Conservation (phyloP, 441 rosid species). For the Monsonia emarginata region DNA sequence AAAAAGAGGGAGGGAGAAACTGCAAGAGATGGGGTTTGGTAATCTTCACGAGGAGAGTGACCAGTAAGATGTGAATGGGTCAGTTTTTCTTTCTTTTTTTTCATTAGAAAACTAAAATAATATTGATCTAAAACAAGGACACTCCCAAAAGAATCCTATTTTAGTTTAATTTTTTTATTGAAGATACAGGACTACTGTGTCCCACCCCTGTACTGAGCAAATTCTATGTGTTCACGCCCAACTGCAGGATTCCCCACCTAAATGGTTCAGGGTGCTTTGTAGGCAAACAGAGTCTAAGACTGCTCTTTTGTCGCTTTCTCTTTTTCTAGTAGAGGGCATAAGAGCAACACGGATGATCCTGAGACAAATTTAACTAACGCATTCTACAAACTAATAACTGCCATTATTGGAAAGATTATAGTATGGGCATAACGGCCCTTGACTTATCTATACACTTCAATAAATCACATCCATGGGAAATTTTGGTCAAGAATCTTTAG, state of each 20-base stretch:
- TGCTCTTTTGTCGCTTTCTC: neutral
- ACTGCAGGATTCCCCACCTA: neutral
- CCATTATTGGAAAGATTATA: neutral
- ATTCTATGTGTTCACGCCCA: no score
- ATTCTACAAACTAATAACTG: neutral
- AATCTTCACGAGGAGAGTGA: no score
- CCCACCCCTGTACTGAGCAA: no score
- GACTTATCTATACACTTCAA: neutral
- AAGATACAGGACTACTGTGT: no score
- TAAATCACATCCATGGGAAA: neutral
- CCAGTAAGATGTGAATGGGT: no score
- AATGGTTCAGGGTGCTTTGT: neutral
- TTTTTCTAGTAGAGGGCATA: neutral
- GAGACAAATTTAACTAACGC: neutral
- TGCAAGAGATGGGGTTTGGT: no score
- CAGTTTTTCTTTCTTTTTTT: no score
- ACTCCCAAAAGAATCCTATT: no score
- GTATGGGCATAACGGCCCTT: neutral
- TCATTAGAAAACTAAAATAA: no score
- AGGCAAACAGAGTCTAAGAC: neutral
- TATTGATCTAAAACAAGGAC: no score
- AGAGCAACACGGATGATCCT: neutral
- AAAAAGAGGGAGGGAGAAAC: neutral
- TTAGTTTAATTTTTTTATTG: no score
- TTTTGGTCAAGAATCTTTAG: neutral